Base-by-base conservation (phyloP, 2,329 filamentous ascomycete genomes). In the Aspergillus ochraceoroseus region DNA sequence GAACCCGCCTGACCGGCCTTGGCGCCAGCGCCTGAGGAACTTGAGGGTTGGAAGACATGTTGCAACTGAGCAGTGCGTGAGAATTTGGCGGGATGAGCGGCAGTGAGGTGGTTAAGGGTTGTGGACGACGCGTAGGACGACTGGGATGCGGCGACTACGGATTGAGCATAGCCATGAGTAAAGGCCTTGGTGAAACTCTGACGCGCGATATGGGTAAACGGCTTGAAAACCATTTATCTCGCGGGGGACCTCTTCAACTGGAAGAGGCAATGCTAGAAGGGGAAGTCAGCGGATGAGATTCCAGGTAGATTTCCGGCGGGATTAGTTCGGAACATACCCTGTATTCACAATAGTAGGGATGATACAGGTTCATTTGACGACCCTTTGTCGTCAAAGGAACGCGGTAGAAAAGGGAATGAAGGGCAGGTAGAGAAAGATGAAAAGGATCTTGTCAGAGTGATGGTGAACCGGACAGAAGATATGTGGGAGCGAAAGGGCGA, bases 331-430 rank as follows among this genome's bases (percentile, higher is more conserved):
- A 23, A 35, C 78, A 70, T 77, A 87, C 83, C 73, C 73, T 73
- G 67, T 75, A 74, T 73, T 72, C 76, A 70, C 72, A 69, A 66
- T 71, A 63, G 65, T 73, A 70, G 64, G 70, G 70, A 70, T 70
- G 72, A 73, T 89, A 87, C 89, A 95, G 87, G 87, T 92, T 95
- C 89, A 95, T 95, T 87, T 90, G 87, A 94, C 87, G 89, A 87
- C 83, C 55, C n/a, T n/a, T 48, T 63, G 82, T 82, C 85, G 86
- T 76, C 87, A 92, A 94, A 83, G 43, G 75, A 87, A 94, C 87
- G 87, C 87, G 87, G 87, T 45, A 46, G 38, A 47, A 43, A 34
- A 31, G 18, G 28, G 31, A n/a, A 13, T 31, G 25, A 29, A 33
- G 28, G 13, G 30, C n/a, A 27, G 32, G 32, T 12, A 27, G 9